Percentiles rank a stretch among this genome's conserved stretches.
phyloP scores from a whole-genome alignment of 768 basidiomycete genomes.

The Trametes cubensis region DNA sequence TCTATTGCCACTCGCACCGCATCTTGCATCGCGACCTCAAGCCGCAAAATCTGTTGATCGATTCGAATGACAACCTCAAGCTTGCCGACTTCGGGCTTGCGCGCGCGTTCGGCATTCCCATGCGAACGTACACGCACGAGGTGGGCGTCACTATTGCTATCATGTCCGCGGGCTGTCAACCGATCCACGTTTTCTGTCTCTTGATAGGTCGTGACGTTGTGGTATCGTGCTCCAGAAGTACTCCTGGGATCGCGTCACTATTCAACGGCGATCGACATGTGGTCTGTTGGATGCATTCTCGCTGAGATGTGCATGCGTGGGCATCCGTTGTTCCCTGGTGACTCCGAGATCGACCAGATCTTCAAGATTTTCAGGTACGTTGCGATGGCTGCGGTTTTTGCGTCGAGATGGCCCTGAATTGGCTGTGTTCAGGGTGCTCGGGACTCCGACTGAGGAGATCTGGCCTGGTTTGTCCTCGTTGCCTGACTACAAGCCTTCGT shows the following conservation, averaged over 20 bases:
- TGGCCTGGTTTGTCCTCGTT: constrained; percentile 91
- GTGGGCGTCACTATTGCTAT: constrained; percentile 43
- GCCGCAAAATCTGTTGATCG: constrained; percentile 94
- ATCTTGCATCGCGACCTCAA: constrained; percentile 98
- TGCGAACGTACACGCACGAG: constrained; percentile 99
- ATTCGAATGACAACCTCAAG: constrained; percentile 88
- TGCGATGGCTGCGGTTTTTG: neutral
- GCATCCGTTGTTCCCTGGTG: constrained; percentile 91
- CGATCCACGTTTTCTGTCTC: neutral
- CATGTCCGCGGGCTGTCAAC: neutral
- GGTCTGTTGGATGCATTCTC: constrained; percentile 99
- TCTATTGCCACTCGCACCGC: constrained; percentile 93
- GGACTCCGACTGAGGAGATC: constrained; percentile 86
- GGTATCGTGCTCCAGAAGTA: constrained; percentile 99
- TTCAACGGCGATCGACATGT: constrained; percentile 98
- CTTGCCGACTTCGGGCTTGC: constrained; percentile 97
- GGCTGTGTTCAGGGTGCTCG: constrained; percentile 67
- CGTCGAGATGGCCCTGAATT: neutral
- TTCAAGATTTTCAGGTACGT: constrained; percentile 97
- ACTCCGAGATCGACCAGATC: constrained; percentile 99
- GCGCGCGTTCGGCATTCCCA: constrained; percentile 95
- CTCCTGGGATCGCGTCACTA: constrained; percentile 95
- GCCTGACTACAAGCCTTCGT: constrained; percentile 95
- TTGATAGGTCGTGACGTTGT: constrained; percentile 93
- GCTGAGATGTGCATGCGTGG: constrained; percentile 98